Evolutionary conservation across 768 basidiomycete species (phyloP).

Genomic region (Lactarius indigo): DNA sequence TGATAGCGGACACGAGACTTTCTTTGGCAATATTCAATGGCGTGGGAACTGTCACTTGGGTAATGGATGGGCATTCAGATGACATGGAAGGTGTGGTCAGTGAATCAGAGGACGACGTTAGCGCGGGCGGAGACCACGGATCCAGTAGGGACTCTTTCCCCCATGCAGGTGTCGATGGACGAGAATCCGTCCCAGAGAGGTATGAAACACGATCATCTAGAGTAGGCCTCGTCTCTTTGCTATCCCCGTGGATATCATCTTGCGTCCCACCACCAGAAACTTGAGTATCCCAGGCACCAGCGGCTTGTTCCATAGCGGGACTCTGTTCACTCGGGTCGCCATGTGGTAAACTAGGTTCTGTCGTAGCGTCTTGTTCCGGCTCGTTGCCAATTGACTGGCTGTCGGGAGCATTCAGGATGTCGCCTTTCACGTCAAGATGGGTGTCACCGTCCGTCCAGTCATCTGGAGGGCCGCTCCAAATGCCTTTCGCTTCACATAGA

Average conservation of each 20-base stretch:
- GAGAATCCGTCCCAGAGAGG: constrained; percentile 17
- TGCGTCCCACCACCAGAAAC: constrained; percentile 1
- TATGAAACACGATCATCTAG: constrained; percentile 18
- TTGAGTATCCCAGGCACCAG: not conserved
- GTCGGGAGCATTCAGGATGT: constrained; percentile 4
- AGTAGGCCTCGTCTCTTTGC: not conserved
- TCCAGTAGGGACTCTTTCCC: constrained; percentile 18
- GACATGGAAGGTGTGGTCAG: constrained; percentile 25
- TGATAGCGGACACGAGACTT: constrained; percentile 33
- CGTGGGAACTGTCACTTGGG: constrained; percentile 6
- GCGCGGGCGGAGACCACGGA: constrained; percentile 21
- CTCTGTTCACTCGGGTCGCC: constrained; percentile 1
- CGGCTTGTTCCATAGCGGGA: constrained; percentile 4
- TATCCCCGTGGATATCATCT: constrained; percentile 2
- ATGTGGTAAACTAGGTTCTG: constrained; percentile 4
- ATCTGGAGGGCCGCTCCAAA: constrained; percentile 49
- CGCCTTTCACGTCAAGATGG: constrained; percentile 1
- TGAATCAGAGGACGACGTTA: constrained; percentile 24
- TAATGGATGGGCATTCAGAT: constrained; percentile 19
- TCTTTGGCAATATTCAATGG: constrained; percentile 30
- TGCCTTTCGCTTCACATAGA: constrained; percentile 64
- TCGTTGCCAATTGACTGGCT: not conserved
- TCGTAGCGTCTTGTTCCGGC: constrained; percentile 7
- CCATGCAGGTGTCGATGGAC: constrained; percentile 23
- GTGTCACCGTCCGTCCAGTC: constrained; percentile 17